Percentiles rank a stretch among this genome's conserved stretches.
phyloP scores from a whole-genome alignment of 352 stramenopile species.

The Phytophthora uliginosa region DNA sequence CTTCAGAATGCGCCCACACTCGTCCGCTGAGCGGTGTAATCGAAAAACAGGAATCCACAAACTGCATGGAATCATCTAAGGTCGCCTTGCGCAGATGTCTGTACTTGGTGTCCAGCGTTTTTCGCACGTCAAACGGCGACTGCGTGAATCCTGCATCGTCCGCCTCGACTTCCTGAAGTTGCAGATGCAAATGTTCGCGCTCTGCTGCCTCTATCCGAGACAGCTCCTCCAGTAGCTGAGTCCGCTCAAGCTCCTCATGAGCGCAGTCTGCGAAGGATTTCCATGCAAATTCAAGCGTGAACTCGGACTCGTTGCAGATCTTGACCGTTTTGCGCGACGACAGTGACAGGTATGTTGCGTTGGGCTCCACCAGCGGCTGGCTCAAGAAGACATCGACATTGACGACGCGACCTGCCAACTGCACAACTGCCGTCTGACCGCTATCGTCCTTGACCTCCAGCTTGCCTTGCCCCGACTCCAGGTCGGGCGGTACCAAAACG shows the following conservation, averaged over 20 bases:
- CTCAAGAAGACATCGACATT: constrained; percentile 95
- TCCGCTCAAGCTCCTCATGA: constrained; percentile 88
- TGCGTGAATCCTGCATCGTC: constrained; percentile 32
- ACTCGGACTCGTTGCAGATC: constrained; percentile 95
- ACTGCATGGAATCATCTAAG: constrained; percentile 94
- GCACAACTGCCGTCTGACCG: constrained; percentile 79
- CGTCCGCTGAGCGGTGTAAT: constrained; percentile 90
- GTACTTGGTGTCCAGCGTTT: constrained; percentile 93
- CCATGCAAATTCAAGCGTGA: constrained; percentile 94
- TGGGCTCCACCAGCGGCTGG: constrained; percentile 84
- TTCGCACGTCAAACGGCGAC: constrained; percentile 70
- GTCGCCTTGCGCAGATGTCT: constrained; percentile 90
- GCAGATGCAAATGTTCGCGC: constrained; percentile 71
- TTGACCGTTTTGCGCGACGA: constrained; percentile 91
- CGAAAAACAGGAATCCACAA: constrained; percentile 94
- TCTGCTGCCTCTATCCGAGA: constrained; percentile 81
- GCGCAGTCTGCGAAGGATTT: constrained; percentile 85
- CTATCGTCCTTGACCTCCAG: constrained; percentile 88
- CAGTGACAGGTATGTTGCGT: constrained; percentile 94
- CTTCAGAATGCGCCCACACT: constrained; percentile 94
- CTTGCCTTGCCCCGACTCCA: constrained; percentile 68
- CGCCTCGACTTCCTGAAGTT: constrained; percentile 38
- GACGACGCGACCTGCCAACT: constrained; percentile 73
- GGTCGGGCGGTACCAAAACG: constrained; percentile 46
- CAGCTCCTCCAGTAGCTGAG: constrained; percentile 87